Evolutionary conservation across 1,284 basidiomycete genomes (phyloP), one percentile per base, ranked within the genome.

Genomic region (Cystobasidium pallidum): DNA sequence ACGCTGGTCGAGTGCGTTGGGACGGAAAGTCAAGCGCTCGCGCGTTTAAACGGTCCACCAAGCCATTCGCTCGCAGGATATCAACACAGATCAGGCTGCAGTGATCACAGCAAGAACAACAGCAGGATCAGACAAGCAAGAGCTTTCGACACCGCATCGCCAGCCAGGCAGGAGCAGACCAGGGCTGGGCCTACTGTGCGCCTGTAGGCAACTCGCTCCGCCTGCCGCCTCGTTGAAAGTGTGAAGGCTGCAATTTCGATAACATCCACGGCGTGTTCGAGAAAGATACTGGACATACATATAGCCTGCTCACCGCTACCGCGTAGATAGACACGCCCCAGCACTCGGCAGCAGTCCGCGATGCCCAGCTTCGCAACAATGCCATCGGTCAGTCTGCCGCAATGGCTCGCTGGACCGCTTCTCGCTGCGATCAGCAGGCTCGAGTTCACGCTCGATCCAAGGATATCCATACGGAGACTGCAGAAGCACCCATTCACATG

Each of bases 381-480:
- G 68, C 68, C 68, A 13, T 51, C 45, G 13, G 24, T 71, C 36
- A 45, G 49, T 24, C 61, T 71, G 28, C 68, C 68, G 19, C 51
- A 54, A 26, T 71, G 59, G 59, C 61, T 71, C 21, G 61, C 59
- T 36, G 61, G n/a, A 41, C 68, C 68, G 45, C 70, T 72, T 17
- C 47, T 58, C 34, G 24, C 19, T 54, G 58, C 63, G n/a, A 36
- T 74, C 41, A 61, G 26, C 39, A 51, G 73, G 30, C 49, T 74
- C 34, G 73, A 74, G 55, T 47, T 74, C 24, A 43, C 52, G 2
- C 39, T 74, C 4, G 62, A 71, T 54, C 68, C 70, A 24, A 43
- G 61, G 8, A 51, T 74, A 6, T 51, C 52, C 13, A 19, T 74
- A 13, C 28, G 61, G 43, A 52, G 73, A 21, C 21, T 72, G 17